phyloP scores from a whole-genome alignment of 2,329 filamentous ascomycete species.

The Mariannaea elegans region DNA sequence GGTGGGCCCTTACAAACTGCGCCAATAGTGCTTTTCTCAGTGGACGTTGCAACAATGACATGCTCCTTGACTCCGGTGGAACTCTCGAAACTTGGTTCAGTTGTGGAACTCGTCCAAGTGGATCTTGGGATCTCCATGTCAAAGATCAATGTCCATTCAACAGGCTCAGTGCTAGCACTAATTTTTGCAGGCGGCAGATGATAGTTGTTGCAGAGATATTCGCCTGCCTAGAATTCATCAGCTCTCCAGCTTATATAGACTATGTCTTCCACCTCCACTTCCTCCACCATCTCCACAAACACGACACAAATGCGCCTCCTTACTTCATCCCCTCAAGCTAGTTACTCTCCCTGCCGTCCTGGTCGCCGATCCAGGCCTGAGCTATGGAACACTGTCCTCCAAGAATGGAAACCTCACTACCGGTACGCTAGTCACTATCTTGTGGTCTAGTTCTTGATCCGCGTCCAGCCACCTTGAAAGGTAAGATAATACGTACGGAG shows the following conservation, averaged over 20 bases:
- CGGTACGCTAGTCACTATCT: background rate
- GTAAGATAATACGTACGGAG: too few species aligned
- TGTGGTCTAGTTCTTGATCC: background rate
- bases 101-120: background rate
- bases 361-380: slow-evolving; percentile 1
- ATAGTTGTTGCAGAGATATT: too few species aligned
- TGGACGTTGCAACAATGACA: background rate
- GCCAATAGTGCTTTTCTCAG: slow-evolving; percentile 11
- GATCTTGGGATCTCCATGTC: background rate
- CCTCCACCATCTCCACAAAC: background rate
- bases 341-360: background rate
- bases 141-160: background rate
- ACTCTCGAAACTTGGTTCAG: background rate
- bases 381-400: slow-evolving; percentile 5
- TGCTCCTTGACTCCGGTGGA: background rate
- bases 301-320: background rate
- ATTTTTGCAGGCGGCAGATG: too few species aligned
- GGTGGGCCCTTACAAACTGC: background rate
- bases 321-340: background rate
- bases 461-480: too few species aligned
- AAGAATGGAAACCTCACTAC: slow-evolving; percentile 8
- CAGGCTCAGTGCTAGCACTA: background rate
- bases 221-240: too few species aligned
- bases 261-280: too few species aligned
- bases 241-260: too few species aligned